phyloP scores from a whole-genome alignment of 257 asterid genomes.

The Verbena officinalis region DNA sequence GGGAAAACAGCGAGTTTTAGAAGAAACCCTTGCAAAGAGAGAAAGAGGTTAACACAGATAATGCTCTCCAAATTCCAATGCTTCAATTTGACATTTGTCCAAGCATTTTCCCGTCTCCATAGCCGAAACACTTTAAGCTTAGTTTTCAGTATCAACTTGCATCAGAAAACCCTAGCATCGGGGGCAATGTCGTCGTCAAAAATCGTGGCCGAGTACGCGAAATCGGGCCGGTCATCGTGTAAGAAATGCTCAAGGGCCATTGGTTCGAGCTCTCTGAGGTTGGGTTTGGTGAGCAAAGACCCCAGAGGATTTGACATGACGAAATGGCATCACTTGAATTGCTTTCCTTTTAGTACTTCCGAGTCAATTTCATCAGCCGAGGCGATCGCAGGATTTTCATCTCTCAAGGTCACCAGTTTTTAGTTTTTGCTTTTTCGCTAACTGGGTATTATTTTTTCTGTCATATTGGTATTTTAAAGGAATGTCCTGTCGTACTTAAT shows the following conservation, averaged over 20 bases:
- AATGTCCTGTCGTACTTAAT: background rate
- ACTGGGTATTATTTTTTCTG: background rate
- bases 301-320: conserved; percentile 84
- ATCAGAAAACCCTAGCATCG: conserved; percentile 26
- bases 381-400: conserved; percentile 69
- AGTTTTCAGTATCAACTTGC: background rate
- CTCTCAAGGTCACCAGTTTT: conserved; percentile 56
- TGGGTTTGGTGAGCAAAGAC: conserved; percentile 74
- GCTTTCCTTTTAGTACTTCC: conserved; percentile 54
- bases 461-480: background rate
- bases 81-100: conserved; percentile 18
- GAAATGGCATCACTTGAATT: conserved; percentile 88
- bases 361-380: conserved; percentile 48
- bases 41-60: background rate
- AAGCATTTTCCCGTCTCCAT: background rate
- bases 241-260: conserved; percentile 80
- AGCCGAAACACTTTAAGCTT: background rate
- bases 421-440: too few species aligned
- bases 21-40: background rate
- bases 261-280: conserved; percentile 56
- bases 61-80: conserved; percentile 12
- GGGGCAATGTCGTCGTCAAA: conserved; percentile 49
- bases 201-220: conserved; percentile 80
- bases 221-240: conserved; percentile 86
- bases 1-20: background rate